Evolutionary conservation across 2,329 filamentous ascomycete species (phyloP).

Genomic region (Tolypocladium amazonense): DNA sequence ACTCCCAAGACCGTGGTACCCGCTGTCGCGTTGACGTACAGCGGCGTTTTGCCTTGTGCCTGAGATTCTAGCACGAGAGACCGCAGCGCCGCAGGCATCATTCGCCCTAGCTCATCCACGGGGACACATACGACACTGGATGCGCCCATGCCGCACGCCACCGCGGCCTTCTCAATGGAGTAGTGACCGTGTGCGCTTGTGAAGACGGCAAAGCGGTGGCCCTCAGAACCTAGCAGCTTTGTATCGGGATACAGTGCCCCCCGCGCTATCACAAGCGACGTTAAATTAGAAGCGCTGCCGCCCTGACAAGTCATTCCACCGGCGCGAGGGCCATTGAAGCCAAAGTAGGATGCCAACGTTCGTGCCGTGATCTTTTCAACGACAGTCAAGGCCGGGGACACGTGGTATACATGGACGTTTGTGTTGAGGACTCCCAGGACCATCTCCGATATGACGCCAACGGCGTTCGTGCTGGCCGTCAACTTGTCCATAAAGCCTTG

Average conservation of each 20-base stretch:
- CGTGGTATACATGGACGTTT: constrained; percentile 87
- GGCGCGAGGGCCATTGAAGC: constrained; percentile 58
- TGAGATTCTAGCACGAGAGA: constrained; percentile 51
- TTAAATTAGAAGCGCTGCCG: constrained; percentile 72
- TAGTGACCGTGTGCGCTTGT: constrained; percentile 87
- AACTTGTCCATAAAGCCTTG: constrained; percentile 94
- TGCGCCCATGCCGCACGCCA: constrained; percentile 73
- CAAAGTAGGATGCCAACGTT: constrained; percentile 64
- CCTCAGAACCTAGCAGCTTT: constrained; percentile 60
- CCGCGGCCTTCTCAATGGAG: constrained; percentile 82
- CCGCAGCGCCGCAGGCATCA: constrained; percentile 57
- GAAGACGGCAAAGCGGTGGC: constrained; percentile 67
- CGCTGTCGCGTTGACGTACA: constrained; percentile 91
- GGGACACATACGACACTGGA: constrained; percentile 61
- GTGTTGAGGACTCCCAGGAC: constrained; percentile 80
- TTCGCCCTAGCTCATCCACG: constrained; percentile 60
- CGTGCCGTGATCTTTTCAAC: constrained; percentile 75
- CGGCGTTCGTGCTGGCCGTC: constrained; percentile 79
- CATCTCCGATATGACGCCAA: constrained; percentile 77
- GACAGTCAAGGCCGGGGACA: constrained; percentile 75
- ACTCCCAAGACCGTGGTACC: constrained; percentile 87
- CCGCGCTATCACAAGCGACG: constrained; percentile 74
- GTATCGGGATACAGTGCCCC: constrained; percentile 74
- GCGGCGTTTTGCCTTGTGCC: constrained; percentile 61
- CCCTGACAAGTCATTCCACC: constrained; percentile 70